phyloP scores from a whole-genome alignment of 2,329 filamentous ascomycete genomes.

The Paracorniculantispora psalliotae region DNA sequence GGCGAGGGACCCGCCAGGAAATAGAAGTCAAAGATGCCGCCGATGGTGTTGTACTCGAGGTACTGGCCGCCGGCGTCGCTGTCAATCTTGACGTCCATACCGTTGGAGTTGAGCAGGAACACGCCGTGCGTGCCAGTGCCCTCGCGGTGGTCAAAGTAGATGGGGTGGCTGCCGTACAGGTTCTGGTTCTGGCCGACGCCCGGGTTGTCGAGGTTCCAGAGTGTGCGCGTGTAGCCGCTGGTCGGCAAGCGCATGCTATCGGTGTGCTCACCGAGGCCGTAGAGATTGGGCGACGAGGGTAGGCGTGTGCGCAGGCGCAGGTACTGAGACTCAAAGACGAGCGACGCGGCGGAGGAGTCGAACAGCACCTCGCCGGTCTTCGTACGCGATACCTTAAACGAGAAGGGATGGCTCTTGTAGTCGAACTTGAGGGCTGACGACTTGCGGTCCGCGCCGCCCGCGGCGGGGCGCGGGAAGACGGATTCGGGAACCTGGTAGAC shows the following conservation, averaged over 20 bases:
- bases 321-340: slow-evolving; percentile 73
- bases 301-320: slow-evolving; percentile 63
- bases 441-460: slow-evolving; percentile 21
- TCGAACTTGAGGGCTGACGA: slow-evolving; percentile 40
- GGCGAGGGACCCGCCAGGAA: slow-evolving; percentile 71
- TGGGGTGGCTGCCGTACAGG: slow-evolving; percentile 70
- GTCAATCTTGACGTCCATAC: slow-evolving; percentile 68
- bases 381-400: slow-evolving; percentile 49
- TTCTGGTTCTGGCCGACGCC: slow-evolving; percentile 58
- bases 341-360: slow-evolving; percentile 56
- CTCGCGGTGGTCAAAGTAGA: slow-evolving; percentile 60
- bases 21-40: slow-evolving; percentile 73
- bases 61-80: slow-evolving; percentile 58
- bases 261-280: slow-evolving; percentile 70
- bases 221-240: slow-evolving; percentile 52
- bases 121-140: slow-evolving; percentile 62
- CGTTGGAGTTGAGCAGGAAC: slow-evolving; percentile 71
- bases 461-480: slow-evolving; percentile 56
- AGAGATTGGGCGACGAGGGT: slow-evolving; percentile 62
- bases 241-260: slow-evolving; percentile 62
- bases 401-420: slow-evolving; percentile 48
- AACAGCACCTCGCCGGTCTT: slow-evolving; percentile 47
- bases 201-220: slow-evolving; percentile 68
- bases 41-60: slow-evolving; percentile 75
- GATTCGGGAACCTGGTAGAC: slow-evolving; percentile 67